phyloP scores from a whole-genome alignment of 169 alveolate species.

The Plasmodium coatneyi region DNA sequence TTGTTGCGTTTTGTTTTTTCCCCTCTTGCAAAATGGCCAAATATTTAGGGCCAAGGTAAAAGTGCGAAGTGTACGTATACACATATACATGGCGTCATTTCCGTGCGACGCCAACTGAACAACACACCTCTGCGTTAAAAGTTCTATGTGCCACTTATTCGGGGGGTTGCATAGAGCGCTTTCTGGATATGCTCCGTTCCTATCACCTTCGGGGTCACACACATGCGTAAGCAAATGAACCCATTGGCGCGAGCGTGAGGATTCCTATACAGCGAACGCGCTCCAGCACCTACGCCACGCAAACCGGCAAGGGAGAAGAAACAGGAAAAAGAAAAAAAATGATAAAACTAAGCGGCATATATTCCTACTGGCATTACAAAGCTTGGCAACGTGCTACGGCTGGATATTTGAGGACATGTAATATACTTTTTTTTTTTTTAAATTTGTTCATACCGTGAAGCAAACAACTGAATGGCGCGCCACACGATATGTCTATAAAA shows the following conservation, averaged over 20 bases:
- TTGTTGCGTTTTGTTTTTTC: not conserved
- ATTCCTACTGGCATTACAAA: conserved; percentile 90
- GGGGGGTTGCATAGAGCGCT: not conserved
- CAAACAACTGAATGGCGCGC: not conserved
- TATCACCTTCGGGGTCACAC: not conserved
- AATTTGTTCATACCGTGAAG: not conserved
- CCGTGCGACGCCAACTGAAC: not conserved
- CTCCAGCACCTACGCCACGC: not conserved
- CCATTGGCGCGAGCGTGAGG: not conserved
- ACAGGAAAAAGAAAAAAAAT: conserved; percentile 1
- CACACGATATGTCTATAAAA: not conserved
- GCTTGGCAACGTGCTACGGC: conserved; percentile 92
- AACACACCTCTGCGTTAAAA: not conserved
- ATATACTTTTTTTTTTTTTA: conserved; percentile 3
- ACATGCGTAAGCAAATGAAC: not conserved
- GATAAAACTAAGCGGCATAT: conserved; percentile 72
- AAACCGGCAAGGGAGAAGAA: not conserved
- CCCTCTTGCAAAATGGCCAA: conserved; percentile 9
- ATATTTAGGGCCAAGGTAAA: not conserved
- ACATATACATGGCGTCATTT: not conserved
- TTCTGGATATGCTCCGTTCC: not conserved
- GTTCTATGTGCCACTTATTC: not conserved
- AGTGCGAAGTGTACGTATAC: not conserved
- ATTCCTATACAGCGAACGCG: not conserved
- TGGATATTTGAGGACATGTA: conserved; percentile 90